phyloP scores from a whole-genome alignment of 2,329 filamentous ascomycete genomes.

The Metarhizium brunneum region DNA sequence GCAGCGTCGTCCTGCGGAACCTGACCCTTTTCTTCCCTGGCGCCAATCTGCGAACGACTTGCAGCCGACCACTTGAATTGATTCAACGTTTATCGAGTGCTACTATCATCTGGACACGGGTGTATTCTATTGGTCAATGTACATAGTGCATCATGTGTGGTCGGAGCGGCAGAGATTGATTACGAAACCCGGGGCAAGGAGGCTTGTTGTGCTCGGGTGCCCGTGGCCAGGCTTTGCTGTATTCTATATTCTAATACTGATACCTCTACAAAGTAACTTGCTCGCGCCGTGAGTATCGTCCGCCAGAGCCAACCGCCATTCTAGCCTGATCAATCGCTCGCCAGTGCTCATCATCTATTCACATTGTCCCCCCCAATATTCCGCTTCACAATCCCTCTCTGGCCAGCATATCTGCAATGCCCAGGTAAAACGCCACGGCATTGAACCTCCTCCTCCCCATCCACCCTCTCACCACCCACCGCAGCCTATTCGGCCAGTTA shows the following conservation, averaged over 20 bases:
- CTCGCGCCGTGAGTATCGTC: not conserved
- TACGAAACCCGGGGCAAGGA: not conserved
- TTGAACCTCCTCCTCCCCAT: slow-evolving; percentile 53
- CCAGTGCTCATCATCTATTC: not conserved
- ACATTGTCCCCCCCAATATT: no score
- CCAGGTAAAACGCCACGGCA: slow-evolving; percentile 58
- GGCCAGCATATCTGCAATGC: slow-evolving; percentile 60
- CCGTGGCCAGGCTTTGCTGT: slow-evolving; percentile 13
- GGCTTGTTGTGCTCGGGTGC: not conserved
- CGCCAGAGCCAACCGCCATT: no score
- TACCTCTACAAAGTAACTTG: slow-evolving; percentile 7
- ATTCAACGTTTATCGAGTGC: not conserved
- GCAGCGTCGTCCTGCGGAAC: not conserved
- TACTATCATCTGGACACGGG: not conserved
- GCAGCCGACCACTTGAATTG: not conserved
- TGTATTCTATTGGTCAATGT: not conserved
- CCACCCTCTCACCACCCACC: slow-evolving; percentile 42
- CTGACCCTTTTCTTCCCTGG: not conserved
- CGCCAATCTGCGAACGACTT: not conserved
- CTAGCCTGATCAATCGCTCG: no score
- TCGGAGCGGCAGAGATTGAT: not conserved
- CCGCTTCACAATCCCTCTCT: slow-evolving; percentile 44
- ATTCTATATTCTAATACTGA: slow-evolving; percentile 15
- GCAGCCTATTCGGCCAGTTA: slow-evolving; percentile 56
- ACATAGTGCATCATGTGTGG: slow-evolving; percentile 1